These are phyloP conservation scores for Lactifluus rugatus DNA, from an alignment of 768 basidiomycete genomes.

Conservation along the genomic window DNA sequence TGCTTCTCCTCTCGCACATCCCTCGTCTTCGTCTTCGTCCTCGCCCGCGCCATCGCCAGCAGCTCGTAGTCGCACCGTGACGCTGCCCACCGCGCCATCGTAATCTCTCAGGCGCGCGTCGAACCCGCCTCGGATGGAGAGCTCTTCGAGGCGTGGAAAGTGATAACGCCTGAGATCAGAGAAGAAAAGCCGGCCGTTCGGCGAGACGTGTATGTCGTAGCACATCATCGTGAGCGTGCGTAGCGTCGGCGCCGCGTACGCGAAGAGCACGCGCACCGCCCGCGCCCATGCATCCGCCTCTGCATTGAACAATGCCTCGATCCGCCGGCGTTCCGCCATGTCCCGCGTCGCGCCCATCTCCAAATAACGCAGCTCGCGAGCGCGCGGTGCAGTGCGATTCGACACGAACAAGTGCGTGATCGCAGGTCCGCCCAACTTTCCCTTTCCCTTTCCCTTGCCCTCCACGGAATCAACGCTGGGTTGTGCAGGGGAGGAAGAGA, in stretches of 20 bases:
- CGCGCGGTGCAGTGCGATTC: constrained; percentile 7
- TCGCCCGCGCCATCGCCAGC: not conserved
- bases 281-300: constrained; percentile 15
- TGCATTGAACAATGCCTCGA: constrained; percentile 10
- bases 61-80: not conserved
- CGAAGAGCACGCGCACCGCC: constrained; percentile 14
- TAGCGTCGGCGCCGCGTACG: constrained; percentile 14
- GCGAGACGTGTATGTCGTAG: constrained; percentile 19
- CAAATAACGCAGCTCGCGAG: constrained; percentile 10
- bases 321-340: constrained; percentile 7
- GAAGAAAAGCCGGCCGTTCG: constrained; percentile 15
- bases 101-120: constrained; percentile 15
- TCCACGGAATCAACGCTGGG: not conserved
- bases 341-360: constrained; percentile 14
- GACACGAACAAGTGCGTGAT: constrained; percentile 16
- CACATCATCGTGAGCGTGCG: constrained; percentile 19
- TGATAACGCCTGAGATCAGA: constrained; percentile 13
- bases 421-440: not conserved
- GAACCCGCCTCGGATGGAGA: constrained; percentile 18
- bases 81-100: not conserved
- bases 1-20: not conserved
- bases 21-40: not conserved
- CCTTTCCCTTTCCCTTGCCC: not conserved
- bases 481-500: not conserved
- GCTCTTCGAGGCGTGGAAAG: constrained; percentile 15